Evolutionary conservation across 2,329 filamentous ascomycete species (phyloP), one percentile per base, ranked within the genome.

Genomic region (Cladosporium halotolerans): DNA sequence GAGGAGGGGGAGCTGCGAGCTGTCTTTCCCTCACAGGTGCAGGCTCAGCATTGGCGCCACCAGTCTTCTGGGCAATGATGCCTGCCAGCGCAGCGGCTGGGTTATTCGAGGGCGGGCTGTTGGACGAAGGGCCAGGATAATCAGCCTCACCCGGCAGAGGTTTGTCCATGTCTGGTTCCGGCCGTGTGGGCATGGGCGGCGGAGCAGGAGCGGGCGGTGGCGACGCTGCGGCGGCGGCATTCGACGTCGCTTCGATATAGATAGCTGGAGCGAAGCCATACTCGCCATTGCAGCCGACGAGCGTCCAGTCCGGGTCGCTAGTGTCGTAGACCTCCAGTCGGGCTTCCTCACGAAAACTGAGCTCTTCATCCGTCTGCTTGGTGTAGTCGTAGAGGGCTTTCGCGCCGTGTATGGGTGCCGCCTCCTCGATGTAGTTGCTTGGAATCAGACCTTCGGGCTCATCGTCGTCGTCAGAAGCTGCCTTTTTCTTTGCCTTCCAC

Each of bases 351-450:
- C 88, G 81, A 68, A 99, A 97, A 19, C 92, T 97, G 9, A 99
- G 78, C 72, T 99, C 93, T 72, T 99, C 93, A 67, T 99, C 93
- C 19, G 93, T 99, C 74, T 99, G 93, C 63, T 92, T 83, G 47
- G 88, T 88, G 70, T 99, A 99, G 70, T 99, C 93, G 76, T 92
- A 99, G n/a, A 97, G 81, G n/a, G 93, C 89, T 70, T 86, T 90
- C 46, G 92, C 93, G 61, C 85, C 79, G 57, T 82, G 76, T 57
- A 81, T 71, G 19, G 87, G 81, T 63, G 79, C 74, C 55, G 85
- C 85, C 84, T 95, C 84, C 76, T 96, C 86, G 53, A 99, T 80
- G 70, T 99, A 99, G 70, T 96, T 99, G 68, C 88, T 91, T 11
- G 93, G 93, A 55, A 99, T 85, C 67, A 96, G 73, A 56, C 91